These are phyloP conservation scores for Papiliotrema laurentii DNA, from an alignment of 1,284 basidiomycete genomes.

Conservation along the genomic window DNA sequence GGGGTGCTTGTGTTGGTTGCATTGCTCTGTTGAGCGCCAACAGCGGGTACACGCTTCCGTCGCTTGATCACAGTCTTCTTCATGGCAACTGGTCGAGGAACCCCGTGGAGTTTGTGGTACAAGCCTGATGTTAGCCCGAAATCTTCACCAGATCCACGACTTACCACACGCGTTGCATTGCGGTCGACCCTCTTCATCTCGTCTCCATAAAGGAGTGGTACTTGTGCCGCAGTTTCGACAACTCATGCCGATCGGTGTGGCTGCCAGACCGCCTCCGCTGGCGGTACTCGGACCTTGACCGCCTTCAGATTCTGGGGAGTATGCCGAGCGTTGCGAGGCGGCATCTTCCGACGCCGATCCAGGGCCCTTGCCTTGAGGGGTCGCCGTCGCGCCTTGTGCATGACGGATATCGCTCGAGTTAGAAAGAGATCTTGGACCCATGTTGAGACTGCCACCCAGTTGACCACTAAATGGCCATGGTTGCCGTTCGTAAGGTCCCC, in stretches of 20 bases:
- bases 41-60: constrained; percentile 88
- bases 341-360: constrained; percentile 1
- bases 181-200: constrained; percentile 82
- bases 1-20: constrained; percentile 8
- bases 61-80: constrained; percentile 99
- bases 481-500: constrained; percentile 10
- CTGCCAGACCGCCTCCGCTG: constrained; percentile 39
- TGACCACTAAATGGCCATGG: constrained; percentile 1
- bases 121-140: constrained; percentile 59
- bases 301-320: constrained; percentile 18
- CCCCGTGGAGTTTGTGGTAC: constrained; percentile 97
- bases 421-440: constrained; percentile 1
- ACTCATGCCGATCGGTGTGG: constrained; percentile 67
- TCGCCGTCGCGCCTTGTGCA: not conserved
- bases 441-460: not conserved
- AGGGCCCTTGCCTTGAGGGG: not conserved
- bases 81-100: constrained; percentile 94
- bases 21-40: constrained; percentile 23
- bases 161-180: constrained; percentile 80
- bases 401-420: not conserved
- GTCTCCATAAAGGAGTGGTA: constrained; percentile 88
- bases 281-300: constrained; percentile 9
- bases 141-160: constrained; percentile 50
- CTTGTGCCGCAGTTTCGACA: constrained; percentile 90
- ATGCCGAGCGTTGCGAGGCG: constrained; percentile 1